These are phyloP conservation scores for Silene conica DNA, from an alignment of 148 eudicot genomes.

Conservation along the genomic window DNA sequence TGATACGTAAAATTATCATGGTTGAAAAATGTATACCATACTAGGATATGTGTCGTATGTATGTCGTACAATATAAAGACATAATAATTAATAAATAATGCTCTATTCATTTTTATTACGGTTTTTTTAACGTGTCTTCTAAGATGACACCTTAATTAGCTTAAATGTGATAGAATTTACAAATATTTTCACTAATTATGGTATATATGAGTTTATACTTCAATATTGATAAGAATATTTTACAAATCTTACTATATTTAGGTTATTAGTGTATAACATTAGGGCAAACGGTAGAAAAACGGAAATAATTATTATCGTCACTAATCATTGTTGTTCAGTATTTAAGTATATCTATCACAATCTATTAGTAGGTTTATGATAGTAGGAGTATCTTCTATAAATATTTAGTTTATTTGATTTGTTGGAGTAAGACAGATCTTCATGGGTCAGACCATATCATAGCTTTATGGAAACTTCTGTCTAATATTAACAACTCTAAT, in stretches of 20 bases:
- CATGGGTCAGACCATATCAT: conserved; percentile 29
- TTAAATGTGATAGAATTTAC: no score
- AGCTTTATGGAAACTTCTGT: conserved; percentile 32
- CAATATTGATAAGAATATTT: no score
- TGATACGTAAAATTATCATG: neutral
- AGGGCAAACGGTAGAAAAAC: no score
- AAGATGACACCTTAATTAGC: no score
- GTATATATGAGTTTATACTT: no score
- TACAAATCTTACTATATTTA: no score
- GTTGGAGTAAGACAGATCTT: conserved; percentile 8
- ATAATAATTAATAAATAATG: no score
- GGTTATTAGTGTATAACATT: no score
- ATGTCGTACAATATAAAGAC: conserved; percentile 17
- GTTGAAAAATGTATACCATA: neutral
- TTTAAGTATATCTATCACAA: conserved; percentile 6
- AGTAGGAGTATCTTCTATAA: neutral
- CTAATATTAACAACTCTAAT: conserved; percentile 17
- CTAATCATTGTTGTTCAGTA: neutral
- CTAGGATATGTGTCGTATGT: neutral
- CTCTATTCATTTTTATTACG: no score
- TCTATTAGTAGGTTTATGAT: conserved; percentile 5
- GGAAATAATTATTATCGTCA: neutral
- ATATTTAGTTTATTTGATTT: conserved; percentile 4
- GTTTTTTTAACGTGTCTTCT: no score
- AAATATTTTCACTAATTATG: no score